Conservation (phyloP, 2,329 filamentous ascomycete genomes). For the Dothidotthia symphoricarpi region DNA sequence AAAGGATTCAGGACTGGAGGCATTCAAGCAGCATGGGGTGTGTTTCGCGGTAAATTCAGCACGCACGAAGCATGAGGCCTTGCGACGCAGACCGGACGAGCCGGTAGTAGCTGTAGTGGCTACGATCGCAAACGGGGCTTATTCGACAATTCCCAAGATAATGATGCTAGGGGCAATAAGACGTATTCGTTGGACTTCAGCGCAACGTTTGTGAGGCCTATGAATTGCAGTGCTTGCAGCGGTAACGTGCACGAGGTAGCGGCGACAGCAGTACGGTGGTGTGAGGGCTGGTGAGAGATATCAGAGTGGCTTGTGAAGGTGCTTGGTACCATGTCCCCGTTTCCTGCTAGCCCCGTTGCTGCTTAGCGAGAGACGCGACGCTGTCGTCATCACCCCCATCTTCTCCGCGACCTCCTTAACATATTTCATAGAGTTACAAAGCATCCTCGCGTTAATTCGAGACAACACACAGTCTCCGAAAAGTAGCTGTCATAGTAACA, state of each 20-base stretch:
- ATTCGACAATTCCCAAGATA: not conserved
- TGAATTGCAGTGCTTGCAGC: conserved; percentile 3
- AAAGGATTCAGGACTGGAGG: conserved; percentile 95
- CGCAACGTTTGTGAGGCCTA: conserved; percentile 8
- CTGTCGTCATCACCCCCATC: no score
- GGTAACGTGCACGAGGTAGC: not conserved
- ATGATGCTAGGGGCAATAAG: no score
- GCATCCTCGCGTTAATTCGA: no score
- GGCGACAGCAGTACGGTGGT: not conserved
- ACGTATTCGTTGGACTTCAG: no score
- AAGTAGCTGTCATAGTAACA: no score
- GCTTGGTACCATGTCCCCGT: not conserved
- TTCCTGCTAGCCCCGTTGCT: no score
- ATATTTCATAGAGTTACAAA: no score
- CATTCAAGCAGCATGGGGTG: conserved; percentile 64
- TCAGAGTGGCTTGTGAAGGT: not conserved
- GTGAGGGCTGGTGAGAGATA: no score
- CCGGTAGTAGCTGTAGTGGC: conserved; percentile 10
- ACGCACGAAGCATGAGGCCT: conserved; percentile 31
- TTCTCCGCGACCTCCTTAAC: no score
- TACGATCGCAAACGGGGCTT: conserved; percentile 26
- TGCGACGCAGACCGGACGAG: conserved; percentile 20
- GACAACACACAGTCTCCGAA: no score
- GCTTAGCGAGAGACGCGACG: no score
- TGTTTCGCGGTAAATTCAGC: conserved; percentile 13